Evolutionary conservation across 331 rosid species (phyloP), one percentile per base, ranked within the genome.

Genomic region (Pyracantha coccinea): DNA sequence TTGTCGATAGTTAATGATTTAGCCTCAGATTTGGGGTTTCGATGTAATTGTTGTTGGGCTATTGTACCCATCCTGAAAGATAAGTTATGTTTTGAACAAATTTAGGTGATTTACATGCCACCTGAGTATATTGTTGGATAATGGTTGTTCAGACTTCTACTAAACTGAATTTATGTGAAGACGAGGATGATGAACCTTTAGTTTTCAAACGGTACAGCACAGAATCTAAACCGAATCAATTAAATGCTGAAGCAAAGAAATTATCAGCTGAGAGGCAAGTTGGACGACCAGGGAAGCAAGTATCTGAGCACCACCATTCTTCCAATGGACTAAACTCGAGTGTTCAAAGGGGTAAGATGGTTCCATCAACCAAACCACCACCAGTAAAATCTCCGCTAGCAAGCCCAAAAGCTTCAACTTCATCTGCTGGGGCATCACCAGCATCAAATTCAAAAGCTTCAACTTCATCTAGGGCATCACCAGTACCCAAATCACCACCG

Each of bases 81-180:
- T 27, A 12, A 67, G 44, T 59, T 67, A 6, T 67, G 21, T 66
- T 68, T 57, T 57, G 28, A 81, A 83, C 86, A 76, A 45, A 73
- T 83, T 85, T 86, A 86, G 82, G 85, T 74, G 68, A 80, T 68
- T 54, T 53, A 58, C 38, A 65, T 69, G 60, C 84, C 53, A 65
- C 25, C 74, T 45, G 66, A 73, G 68, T 80, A 65, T 31, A 79
- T 67, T 58, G 73, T 79, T 77, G 77, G 75, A 78, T 60, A 66
- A 93, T 93, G 97, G 95, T 93, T 78, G 83, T 87, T 68, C 83
- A 87, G 81, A 81, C 83, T 82, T 85, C 86, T 69, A 76, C 76
- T 63, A 87, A 86, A 81, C 69, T 76, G n/a, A 19, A 74, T 69
- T 52, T 72, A 1, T 68, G 24, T 59, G 79, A 78, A 21, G 86